These are phyloP conservation scores for Corynascus novoguineensis DNA, from an alignment of 495 filamentous ascomycete genomes.

Conservation along the genomic window DNA sequence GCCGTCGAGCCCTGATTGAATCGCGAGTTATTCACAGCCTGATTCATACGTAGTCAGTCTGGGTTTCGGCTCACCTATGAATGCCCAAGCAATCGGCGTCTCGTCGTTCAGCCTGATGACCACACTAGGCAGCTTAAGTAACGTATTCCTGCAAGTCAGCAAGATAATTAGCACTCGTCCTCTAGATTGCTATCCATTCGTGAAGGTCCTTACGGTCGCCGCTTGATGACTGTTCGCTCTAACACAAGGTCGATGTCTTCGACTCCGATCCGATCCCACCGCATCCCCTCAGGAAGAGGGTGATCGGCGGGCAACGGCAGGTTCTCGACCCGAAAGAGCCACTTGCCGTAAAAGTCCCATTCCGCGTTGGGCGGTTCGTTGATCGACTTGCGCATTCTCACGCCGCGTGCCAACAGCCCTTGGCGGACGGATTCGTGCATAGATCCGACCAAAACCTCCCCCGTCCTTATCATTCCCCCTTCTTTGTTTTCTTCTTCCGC, in stretches of 20 bases:
- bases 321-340: slow-evolving; percentile 34
- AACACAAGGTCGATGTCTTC: slow-evolving; percentile 34
- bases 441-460: slow-evolving; percentile 32
- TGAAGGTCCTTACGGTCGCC: slow-evolving; percentile 39
- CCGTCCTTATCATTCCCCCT: no score
- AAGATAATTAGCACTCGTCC: background rate
- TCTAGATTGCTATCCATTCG: no score
- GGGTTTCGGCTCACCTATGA: slow-evolving; percentile 29
- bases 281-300: slow-evolving; percentile 17
- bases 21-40: background rate
- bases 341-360: slow-evolving; percentile 39
- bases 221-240: slow-evolving; percentile 29
- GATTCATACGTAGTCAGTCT: background rate
- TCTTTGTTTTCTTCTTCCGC: background rate
- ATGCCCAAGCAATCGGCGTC: slow-evolving; percentile 40
- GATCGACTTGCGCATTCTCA: slow-evolving; percentile 21
- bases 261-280: slow-evolving; percentile 28
- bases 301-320: slow-evolving; percentile 14
- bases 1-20: slow-evolving; percentile 29
- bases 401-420: slow-evolving; percentile 20
- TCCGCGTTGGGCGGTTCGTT: slow-evolving; percentile 5
- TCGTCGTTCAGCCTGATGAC: slow-evolving; percentile 32
- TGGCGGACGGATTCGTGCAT: slow-evolving; percentile 31
- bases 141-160: slow-evolving; percentile 24
- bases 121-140: slow-evolving; percentile 34